Evolutionary conservation across 805 yeast species (phyloP).

Genomic region (Lachancea nothofagi): DNA sequence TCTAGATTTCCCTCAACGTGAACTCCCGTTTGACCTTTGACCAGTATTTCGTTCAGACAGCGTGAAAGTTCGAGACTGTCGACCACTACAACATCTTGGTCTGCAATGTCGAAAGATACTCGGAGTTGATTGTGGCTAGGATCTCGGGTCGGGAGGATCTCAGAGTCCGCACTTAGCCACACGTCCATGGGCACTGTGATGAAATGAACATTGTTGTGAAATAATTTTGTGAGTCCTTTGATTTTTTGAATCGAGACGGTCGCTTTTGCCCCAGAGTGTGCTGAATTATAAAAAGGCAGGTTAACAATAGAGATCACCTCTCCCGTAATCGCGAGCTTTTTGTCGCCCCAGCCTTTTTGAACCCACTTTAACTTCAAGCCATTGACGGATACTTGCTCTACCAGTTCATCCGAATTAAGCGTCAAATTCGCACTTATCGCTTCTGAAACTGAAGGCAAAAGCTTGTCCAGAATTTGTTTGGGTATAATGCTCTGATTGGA

Average conservation of each 20-base stretch:
- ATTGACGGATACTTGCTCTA: conserved; percentile 37
- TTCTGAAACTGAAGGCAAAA: conserved; percentile 18
- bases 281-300: conserved; percentile 30
- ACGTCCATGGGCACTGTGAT: conserved; percentile 39
- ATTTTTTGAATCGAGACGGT: conserved; percentile 33
- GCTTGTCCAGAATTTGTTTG: conserved; percentile 9
- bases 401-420: conserved; percentile 20
- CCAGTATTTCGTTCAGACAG: conserved; percentile 40
- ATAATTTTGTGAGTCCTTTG: conserved; percentile 40
- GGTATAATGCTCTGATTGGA: conserved; percentile 15
- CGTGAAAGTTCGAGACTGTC: conserved; percentile 38
- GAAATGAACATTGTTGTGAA: conserved; percentile 37
- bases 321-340: conserved; percentile 36
- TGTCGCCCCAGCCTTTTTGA: conserved; percentile 26
- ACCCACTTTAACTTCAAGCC: conserved; percentile 34
- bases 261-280: conserved; percentile 12
- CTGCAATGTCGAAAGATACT: conserved; percentile 37
- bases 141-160: conserved; percentile 20
- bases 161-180: conserved; percentile 44
- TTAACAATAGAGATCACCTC: conserved; percentile 32
- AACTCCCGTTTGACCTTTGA: conserved; percentile 35
- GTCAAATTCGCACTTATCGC: conserved; percentile 22
- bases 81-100: conserved; percentile 39
- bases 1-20: conserved; percentile 23
- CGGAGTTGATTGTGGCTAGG: conserved; percentile 27